Evolutionary conservation across 148 eudicot genomes (phyloP).

Genomic region (Cornus kousa): DNA sequence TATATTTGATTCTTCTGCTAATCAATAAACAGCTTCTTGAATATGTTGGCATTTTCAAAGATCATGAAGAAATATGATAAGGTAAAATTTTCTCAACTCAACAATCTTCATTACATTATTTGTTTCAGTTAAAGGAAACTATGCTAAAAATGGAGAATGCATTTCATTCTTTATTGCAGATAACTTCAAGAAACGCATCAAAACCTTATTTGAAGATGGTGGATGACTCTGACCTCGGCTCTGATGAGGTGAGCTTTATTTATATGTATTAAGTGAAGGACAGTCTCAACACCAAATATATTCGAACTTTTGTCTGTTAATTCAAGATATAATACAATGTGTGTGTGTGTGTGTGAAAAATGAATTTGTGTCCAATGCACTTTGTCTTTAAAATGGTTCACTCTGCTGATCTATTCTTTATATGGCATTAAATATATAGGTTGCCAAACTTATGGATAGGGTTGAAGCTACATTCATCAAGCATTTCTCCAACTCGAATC

Average conservation of each 20-base stretch:
- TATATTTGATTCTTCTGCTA: neutral
- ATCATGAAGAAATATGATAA: constrained; percentile 49
- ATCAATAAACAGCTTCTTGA: constrained; percentile 28
- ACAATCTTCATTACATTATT: neutral
- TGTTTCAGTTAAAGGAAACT: neutral
- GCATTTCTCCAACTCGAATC: too few relatives aligned
- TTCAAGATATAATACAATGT: too few relatives aligned
- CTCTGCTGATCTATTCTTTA: too few relatives aligned
- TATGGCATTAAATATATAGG: too few relatives aligned
- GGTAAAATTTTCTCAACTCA: constrained; percentile 13
- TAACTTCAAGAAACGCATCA: constrained; percentile 18
- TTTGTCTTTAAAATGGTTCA: too few relatives aligned
- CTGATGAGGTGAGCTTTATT: constrained; percentile 15
- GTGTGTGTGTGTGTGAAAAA: too few relatives aligned
- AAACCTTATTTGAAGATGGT: constrained; percentile 17
- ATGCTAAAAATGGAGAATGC: neutral
- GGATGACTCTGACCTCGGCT: constrained; percentile 18
- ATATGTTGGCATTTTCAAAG: constrained; percentile 38
- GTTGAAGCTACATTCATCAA: too few relatives aligned
- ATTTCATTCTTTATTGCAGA: neutral
- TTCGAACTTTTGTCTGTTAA: too few relatives aligned
- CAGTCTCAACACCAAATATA: too few relatives aligned
- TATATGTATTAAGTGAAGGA: neutral
- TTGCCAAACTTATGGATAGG: too few relatives aligned
- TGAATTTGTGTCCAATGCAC: too few relatives aligned